phyloP scores from a whole-genome alignment of 2,329 filamentous ascomycete genomes.

The Botrytis paeoniae region DNA sequence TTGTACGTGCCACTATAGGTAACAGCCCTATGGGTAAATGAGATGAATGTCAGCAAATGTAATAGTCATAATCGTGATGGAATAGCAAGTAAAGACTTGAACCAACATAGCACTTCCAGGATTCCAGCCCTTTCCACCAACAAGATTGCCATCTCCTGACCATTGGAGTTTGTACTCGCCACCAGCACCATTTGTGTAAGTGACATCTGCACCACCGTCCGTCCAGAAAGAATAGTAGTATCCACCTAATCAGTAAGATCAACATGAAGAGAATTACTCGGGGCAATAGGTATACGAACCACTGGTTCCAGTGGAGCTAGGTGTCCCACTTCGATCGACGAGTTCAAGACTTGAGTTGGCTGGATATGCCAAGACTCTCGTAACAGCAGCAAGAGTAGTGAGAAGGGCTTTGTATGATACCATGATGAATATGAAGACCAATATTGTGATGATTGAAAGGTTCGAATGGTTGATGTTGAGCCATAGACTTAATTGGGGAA shows the following conservation, averaged over 20 bases:
- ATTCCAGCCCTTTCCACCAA: conserved; percentile 51
- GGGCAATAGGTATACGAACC: not conserved
- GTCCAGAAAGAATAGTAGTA: conserved; percentile 59
- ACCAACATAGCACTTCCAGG: conserved; percentile 37
- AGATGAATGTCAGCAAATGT: not conserved
- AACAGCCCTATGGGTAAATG: conserved; percentile 35
- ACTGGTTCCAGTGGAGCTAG: conserved; percentile 14
- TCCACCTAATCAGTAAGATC: not conserved
- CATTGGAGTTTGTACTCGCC: conserved; percentile 51
- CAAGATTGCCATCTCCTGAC: conserved; percentile 47
- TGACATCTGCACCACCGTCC: conserved; percentile 48
- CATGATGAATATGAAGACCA: not conserved
- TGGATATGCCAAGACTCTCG: not conserved
- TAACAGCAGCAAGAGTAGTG: not conserved
- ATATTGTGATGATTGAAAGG: not conserved
- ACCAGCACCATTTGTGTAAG: conserved; percentile 52
- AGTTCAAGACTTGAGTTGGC: conserved; percentile 1
- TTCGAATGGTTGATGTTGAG: not conserved
- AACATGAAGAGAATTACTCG: not conserved
- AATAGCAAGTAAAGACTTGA: not conserved
- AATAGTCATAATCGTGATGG: not conserved
- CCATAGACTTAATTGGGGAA: not conserved
- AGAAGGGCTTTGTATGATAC: not conserved
- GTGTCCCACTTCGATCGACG: conserved; percentile 3
- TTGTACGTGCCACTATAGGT: conserved; percentile 44